Base-by-base conservation (phyloP, 2,329 filamentous ascomycete genomes). In the Blastomyces percursus region DNA sequence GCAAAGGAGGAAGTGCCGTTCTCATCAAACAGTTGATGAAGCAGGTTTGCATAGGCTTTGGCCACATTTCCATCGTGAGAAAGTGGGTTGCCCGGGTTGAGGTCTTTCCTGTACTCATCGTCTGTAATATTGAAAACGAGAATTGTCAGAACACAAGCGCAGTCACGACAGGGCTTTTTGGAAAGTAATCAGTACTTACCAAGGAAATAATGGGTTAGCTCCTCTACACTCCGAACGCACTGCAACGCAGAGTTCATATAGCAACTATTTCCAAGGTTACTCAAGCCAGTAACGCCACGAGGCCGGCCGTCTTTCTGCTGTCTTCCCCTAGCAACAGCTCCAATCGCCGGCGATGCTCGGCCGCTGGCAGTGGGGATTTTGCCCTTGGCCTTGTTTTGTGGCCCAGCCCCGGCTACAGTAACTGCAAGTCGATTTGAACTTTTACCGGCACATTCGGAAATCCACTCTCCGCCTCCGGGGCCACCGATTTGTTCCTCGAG, bases 221-320 rank as follows among this genome's bases (percentile, higher is more conserved):
- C 94, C 71, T 96, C 90, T 0, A 96, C 91, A 69, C 90, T 95
- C 59, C 93, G 86, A 60, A 99, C 85, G 73, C 94, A 99, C 73
- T 99, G 94, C 61, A 97, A 80, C 11, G 94, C 94, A 27, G 93
- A 96, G 75, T 97, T 97, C 92, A 97, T 96, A 77, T 99, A 99
- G 76, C 94, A 99, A 0, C 94, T 97, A 71, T 99, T 99, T 58
- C 94, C 94, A 16, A 99, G 79, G 71, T 99, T 99, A 66, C 84
- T 86, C 60, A 99, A 79, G 42, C 94, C 94, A 51, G 92, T 89
- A 50, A 87, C 88, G 40, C 94, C 94, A 42, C 86, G 76, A 14
- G 85, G 84, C 65, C 86, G 85, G 11, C 89, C 89, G 48, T 86
- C 84, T 67, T 85, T 86, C 64, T 87, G 84, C 8, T 83, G 78